phyloP scores from a whole-genome alignment of 495 filamentous ascomycete species.

The Tuber aestivum region DNA sequence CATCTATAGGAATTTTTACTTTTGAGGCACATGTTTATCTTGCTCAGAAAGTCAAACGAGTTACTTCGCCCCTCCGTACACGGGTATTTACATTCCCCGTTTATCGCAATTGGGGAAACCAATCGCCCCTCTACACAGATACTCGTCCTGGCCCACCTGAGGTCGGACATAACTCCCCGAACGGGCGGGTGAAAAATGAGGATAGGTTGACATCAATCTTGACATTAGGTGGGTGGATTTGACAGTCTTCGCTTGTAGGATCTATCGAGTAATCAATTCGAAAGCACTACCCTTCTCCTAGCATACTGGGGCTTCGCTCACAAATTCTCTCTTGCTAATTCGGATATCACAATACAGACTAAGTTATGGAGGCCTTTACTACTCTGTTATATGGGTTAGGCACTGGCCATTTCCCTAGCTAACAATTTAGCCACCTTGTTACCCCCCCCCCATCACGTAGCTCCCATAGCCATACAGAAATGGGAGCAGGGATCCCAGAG shows the following conservation, averaged over 20 bases:
- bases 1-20: too few relatives aligned
- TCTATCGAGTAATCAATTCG: background rate
- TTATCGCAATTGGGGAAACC: too few relatives aligned
- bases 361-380: background rate
- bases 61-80: too few relatives aligned
- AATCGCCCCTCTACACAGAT: background rate
- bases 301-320: too few relatives aligned
- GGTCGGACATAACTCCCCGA: background rate
- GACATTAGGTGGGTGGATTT: background rate
- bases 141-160: background rate
- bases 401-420: background rate
- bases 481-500: too few relatives aligned
- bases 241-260: background rate
- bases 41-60: too few relatives aligned
- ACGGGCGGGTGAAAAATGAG: background rate
- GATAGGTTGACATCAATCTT: background rate
- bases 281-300: too few relatives aligned
- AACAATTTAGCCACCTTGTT: background rate
- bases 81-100: too few relatives aligned
- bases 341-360: background rate
- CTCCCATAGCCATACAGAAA: too few relatives aligned
- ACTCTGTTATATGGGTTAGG: background rate
- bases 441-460: too few relatives aligned
- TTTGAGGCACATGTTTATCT: too few relatives aligned
- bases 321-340: background rate